Evolutionary conservation across 345 rosid species (phyloP), one percentile per base, ranked within the genome.

Genomic region (Ricinus communis): DNA sequence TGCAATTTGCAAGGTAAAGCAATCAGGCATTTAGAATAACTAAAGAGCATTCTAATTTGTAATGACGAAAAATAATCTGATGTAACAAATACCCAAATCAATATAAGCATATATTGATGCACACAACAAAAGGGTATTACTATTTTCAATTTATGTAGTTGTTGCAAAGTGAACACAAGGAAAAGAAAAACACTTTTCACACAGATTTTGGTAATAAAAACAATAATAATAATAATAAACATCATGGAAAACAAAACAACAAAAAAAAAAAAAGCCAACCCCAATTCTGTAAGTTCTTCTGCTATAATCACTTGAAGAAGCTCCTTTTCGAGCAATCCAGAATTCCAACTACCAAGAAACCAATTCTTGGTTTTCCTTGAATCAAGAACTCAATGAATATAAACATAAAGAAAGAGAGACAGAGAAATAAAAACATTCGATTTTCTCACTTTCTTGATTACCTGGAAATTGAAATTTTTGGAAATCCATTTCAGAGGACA

Each of bases 381-480:
- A 30, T 43, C 28, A 69, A n/a, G n/a, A 41, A 43, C 57, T 21
- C 14, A 56, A 56, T 27, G 41, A 45, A 60, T 24, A 60, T 24
- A 13, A 30, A 55, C n/a, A 69, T 21, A 31, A 5, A 66, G 0
- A 52, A 11, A 31, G 8, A 36, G 11, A 24, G 0, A 40, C 43
- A 24, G 30, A 55, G 11, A 19, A 43, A 3, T 13, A 2, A 21
- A 59, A 58, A 15, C 3, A 30, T 16, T 46, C 18, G 7, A 30
- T 13, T 51, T 16, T 38, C n/a, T 18, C 11, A 4, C 11, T 66
- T 57, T 43, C 30, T 45, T 45, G 53, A 52, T 27, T n/a, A 67
- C 72, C 77, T 57, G 65, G 25, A 25, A 24, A 65, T 7, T 45
- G 70, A 47, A 65, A 65, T n/a, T 72, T 50, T 65, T 56, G 57